These are phyloP conservation scores for Tuber calosporum DNA, from an alignment of 495 filamentous ascomycete genomes.

Conservation along the genomic window DNA sequence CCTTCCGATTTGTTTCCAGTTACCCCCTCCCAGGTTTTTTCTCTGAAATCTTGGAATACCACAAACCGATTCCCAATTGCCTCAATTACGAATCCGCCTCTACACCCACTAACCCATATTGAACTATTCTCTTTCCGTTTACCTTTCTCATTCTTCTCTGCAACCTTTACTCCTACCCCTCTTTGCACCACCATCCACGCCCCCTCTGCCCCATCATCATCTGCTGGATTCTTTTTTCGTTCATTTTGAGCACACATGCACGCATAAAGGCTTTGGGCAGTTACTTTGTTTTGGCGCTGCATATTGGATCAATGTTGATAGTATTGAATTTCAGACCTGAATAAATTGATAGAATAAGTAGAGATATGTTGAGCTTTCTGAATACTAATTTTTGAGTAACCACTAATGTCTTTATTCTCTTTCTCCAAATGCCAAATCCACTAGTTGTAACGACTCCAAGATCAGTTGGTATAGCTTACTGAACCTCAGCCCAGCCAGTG, in stretches of 20 bases:
- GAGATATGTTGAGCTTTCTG: too few species aligned
- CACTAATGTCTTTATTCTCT: too few species aligned
- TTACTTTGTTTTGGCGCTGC: neutral
- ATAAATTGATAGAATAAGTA: neutral
- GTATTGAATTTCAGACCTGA: neutral
- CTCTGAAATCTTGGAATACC: neutral
- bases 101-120: neutral
- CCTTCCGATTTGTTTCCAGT: neutral
- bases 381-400: too few species aligned
- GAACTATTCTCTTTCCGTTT: neutral
- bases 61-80: neutral
- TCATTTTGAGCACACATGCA: neutral
- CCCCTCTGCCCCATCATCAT: neutral
- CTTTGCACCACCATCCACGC: neutral
- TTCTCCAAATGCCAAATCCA: too few species aligned
- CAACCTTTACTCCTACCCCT: too few species aligned
- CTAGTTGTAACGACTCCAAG: too few species aligned
- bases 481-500: too few species aligned
- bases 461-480: too few species aligned
- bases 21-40: neutral
- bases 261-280: neutral
- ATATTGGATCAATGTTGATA: neutral
- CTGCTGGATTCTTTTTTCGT: neutral
- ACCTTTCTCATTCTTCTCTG: neutral
- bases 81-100: neutral